Evolutionary conservation across 1,284 basidiomycete genomes (phyloP).

Genomic region (Apiotrichum siamense): DNA sequence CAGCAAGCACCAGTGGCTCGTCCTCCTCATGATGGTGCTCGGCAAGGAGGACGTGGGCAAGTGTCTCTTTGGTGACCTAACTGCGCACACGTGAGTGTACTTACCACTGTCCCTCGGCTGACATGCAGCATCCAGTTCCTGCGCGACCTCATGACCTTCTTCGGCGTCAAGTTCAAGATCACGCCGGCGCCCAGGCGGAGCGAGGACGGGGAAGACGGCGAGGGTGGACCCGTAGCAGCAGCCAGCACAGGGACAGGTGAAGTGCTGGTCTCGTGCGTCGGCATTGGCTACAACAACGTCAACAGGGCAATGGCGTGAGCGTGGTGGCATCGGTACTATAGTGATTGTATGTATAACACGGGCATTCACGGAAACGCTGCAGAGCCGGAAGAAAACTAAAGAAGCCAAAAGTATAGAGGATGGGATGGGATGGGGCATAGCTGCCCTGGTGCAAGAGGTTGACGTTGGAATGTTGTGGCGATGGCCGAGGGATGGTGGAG

Average conservation of each 20-base stretch:
- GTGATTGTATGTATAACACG: slow-evolving; percentile 18
- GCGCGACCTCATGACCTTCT: slow-evolving; percentile 71
- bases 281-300: slow-evolving; percentile 51
- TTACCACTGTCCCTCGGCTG: no score
- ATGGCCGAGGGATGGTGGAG: no score
- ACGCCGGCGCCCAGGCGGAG: slow-evolving; percentile 28
- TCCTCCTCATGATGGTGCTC: slow-evolving; percentile 83
- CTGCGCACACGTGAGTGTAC: slow-evolving; percentile 68
- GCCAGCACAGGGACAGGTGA: slow-evolving; percentile 23
- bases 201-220: slow-evolving; percentile 1
- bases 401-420: not conserved
- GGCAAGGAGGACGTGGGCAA: slow-evolving; percentile 93
- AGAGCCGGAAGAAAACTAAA: not conserved
- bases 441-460: no score
- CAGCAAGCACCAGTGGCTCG: slow-evolving; percentile 78
- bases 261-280: slow-evolving; percentile 48
- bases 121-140: slow-evolving; percentile 76
- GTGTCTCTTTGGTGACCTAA: slow-evolving; percentile 76
- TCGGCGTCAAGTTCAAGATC: slow-evolving; percentile 61
- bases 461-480: no score
- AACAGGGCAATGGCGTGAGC: slow-evolving; percentile 45
- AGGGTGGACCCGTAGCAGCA: not conserved
- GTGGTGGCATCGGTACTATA: slow-evolving; percentile 4
- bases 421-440: not conserved
- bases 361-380: not conserved